phyloP scores from a whole-genome alignment of 2,329 filamentous ascomycete genomes.

The Sphaerulina musiva region DNA sequence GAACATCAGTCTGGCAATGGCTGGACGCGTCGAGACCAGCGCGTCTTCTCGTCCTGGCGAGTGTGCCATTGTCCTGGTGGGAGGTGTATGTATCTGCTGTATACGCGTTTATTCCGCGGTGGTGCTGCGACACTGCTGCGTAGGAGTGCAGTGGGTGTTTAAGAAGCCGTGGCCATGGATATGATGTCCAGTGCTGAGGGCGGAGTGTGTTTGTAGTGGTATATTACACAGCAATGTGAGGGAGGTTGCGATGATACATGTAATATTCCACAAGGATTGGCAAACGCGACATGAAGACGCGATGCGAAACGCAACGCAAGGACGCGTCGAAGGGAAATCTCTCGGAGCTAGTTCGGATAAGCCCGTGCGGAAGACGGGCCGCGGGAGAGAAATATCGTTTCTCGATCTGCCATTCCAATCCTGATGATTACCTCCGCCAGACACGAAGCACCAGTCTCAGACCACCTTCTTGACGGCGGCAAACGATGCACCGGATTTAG shows the following conservation, averaged over 20 bases:
- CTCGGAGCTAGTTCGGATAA: too few relatives aligned
- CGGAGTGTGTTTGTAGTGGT: neutral
- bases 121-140: neutral
- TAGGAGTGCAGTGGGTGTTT: neutral
- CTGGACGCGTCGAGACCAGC: conserved; percentile 3
- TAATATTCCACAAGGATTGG: neutral
- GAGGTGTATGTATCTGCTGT: neutral
- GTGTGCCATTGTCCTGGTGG: conserved; percentile 6
- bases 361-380: too few relatives aligned
- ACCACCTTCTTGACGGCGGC: neutral
- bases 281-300: neutral
- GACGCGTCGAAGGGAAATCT: too few relatives aligned
- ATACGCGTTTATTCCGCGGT: neutral
- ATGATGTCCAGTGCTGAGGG: neutral
- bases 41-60: conserved; percentile 6
- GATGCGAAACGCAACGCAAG: neutral
- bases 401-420: too few relatives aligned
- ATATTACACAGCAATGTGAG: neutral
- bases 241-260: neutral
- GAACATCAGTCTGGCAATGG: neutral
- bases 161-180: neutral
- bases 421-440: too few relatives aligned
- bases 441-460: too few relatives aligned
- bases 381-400: too few relatives aligned
- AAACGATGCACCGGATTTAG: conserved; percentile 10